Percentiles rank a stretch among this genome's conserved stretches.
Conservation (phyloP, 495 filamentous ascomycete genomes). For the Oidiodendron maius region DNA sequence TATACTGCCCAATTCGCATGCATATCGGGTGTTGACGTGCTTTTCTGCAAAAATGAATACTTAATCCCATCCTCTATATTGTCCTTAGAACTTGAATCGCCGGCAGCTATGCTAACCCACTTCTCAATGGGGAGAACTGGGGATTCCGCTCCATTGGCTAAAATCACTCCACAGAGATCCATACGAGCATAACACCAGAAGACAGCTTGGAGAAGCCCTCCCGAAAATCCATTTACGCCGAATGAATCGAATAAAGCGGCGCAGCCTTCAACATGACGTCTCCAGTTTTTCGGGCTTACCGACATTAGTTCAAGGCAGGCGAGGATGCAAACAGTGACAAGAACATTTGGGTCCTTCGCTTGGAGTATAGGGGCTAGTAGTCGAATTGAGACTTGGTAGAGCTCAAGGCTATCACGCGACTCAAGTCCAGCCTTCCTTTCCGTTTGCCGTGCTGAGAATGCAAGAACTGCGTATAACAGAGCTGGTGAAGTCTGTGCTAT, state of each 20-base stretch:
- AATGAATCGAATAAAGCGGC: slow-evolving; percentile 13
- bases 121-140: no score
- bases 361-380: not conserved
- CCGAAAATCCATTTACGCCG: slow-evolving; percentile 7
- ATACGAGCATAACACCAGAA: not conserved
- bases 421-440: not conserved
- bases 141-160: no score
- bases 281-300: slow-evolving; percentile 15
- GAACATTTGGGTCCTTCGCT: not conserved
- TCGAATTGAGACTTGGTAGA: not conserved
- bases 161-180: no score
- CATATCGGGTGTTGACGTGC: no score
- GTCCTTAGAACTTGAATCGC: no score
- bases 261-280: slow-evolving; percentile 19
- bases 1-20: not conserved
- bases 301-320: slow-evolving; percentile 21
- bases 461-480: not conserved
- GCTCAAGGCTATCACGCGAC: not conserved
- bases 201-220: not conserved
- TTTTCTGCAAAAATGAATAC: no score
- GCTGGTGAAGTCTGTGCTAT: not conserved
- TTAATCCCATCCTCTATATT: no score
- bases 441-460: not conserved
- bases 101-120: no score
- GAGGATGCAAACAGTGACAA: slow-evolving; percentile 5